Evolutionary conservation across 1,284 basidiomycete species (phyloP).

Genomic region (Tilletia indica): DNA sequence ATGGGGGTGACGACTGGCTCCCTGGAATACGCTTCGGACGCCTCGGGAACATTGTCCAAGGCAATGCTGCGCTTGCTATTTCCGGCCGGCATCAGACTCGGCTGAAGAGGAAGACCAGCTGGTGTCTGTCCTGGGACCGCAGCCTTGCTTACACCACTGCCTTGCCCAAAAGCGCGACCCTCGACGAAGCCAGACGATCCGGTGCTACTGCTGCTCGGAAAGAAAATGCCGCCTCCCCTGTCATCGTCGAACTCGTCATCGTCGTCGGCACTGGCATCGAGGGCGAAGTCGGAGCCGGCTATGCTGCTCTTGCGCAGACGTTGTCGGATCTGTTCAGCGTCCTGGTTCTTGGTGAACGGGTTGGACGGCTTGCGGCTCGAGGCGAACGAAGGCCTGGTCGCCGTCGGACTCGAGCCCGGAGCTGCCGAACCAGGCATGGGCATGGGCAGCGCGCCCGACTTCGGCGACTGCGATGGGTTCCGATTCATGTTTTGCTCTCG

Average conservation of each 20-base stretch:
- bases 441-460: not conserved
- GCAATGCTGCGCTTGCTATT: conserved; percentile 20
- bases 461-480: no score
- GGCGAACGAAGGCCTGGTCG: not conserved
- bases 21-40: conserved; percentile 15
- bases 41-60: conserved; percentile 13
- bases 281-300: conserved; percentile 16
- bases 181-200: not conserved
- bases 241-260: conserved; percentile 15
- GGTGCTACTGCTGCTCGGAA: not conserved
- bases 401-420: not conserved
- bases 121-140: conserved; percentile 12
- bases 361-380: conserved; percentile 20
- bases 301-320: conserved; percentile 17
- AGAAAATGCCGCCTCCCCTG: not conserved
- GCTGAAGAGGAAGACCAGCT: conserved; percentile 24
- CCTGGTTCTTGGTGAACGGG: conserved; percentile 33
- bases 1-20: conserved; percentile 2
- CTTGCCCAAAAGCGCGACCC: conserved; percentile 16
- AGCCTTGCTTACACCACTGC: conserved; percentile 10
- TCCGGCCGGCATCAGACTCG: conserved; percentile 26
- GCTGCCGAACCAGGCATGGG: not conserved
- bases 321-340: conserved; percentile 16
- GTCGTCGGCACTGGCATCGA: conserved; percentile 13
- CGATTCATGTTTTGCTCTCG: no score